Evolutionary conservation across 805 yeast genomes (phyloP), one percentile per base, ranked within the genome.

Genomic region (Danielia reshetovae): DNA sequence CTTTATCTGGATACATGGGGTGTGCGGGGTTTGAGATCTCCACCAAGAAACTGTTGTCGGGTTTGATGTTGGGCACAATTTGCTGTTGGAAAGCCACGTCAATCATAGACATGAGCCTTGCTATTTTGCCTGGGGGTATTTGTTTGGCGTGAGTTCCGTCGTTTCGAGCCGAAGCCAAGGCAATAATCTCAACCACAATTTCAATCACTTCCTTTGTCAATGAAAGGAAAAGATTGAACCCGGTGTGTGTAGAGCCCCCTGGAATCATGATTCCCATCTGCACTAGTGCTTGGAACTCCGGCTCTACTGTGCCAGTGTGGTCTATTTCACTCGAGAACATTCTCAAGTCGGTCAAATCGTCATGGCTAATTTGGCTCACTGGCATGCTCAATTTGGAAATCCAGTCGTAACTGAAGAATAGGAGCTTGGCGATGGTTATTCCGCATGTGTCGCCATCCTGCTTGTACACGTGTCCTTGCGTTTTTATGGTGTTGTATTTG

Each of bases 391-490:
- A 36, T 18, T 40, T 47, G 17, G 46, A 44, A 30, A 35, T 30
- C 47, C 49, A 48, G 35, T 46, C 50, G 28, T 44, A 46, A 36
- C 40, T 42, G 27, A 43, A 48, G 29, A 48, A 48, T 15, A 48
- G 29, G 34, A 39, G 41, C 25, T 42, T 46, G 18, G 52, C 52
- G 14, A 43, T 29, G 18, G 41, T 35, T 17, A 48, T 43, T 12
- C 52, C 52, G n/a, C 32, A 38, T 18, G 48, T 40, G 22, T 7
- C 9, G 9, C 9, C 7, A 26, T 48, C 52, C n/a, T 46, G 46
- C 24, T 38, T 32, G 30, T 34, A 36, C 23, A 25, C 32, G 23
- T 32, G 38, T 26, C 36, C 24, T 28, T 39, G 48, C 5, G 34
- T 29, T 35, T 52, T 41, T 19, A 46, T 24, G 16, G 41, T 30